A percentile compares a stretch with the other conserved stretches of the same genome.
Conservation (phyloP, 2,329 filamentous ascomycete genomes). For the Fusarium duplospermum region DNA sequence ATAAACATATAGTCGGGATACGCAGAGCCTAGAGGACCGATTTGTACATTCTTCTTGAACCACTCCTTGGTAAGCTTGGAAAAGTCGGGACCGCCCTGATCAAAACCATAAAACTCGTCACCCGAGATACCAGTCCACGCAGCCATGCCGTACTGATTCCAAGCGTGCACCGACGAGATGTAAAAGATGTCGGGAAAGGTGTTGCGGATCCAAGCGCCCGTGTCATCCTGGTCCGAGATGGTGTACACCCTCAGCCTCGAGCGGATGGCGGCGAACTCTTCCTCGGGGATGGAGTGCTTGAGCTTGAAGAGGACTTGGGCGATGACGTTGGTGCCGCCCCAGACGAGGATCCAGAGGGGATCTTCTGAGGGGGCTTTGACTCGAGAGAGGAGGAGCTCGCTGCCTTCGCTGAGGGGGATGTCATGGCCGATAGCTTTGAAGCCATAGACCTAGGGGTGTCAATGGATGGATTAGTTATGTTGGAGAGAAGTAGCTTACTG, state of each 20-base stretch:
- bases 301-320: constrained; percentile 60
- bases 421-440: constrained; percentile 48
- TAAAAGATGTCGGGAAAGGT: constrained; percentile 67
- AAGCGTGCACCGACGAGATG: constrained; percentile 66
- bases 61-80: constrained; percentile 61
- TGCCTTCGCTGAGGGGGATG: constrained; percentile 52
- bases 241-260: constrained; percentile 62
- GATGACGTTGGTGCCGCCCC: constrained; percentile 65
- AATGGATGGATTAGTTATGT: not conserved
- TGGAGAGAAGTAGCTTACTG: constrained; percentile 31
- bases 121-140: constrained; percentile 68
- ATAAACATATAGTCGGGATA: constrained; percentile 63
- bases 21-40: constrained; percentile 55
- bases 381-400: constrained; percentile 54
- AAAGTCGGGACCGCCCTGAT: constrained; percentile 53
- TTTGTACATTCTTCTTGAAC: constrained; percentile 65
- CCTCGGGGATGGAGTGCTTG: constrained; percentile 34
- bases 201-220: constrained; percentile 65
- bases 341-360: constrained; percentile 64
- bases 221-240: constrained; percentile 70
- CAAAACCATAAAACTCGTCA: constrained; percentile 44
- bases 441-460: constrained; percentile 46
- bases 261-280: constrained; percentile 51
- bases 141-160: constrained; percentile 65
- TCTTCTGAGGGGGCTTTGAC: constrained; percentile 42